A percentile compares a stretch with the other conserved stretches of the same genome.
Conservation (phyloP, 1,284 basidiomycete genomes). For the Salmacisia buchloeana region DNA sequence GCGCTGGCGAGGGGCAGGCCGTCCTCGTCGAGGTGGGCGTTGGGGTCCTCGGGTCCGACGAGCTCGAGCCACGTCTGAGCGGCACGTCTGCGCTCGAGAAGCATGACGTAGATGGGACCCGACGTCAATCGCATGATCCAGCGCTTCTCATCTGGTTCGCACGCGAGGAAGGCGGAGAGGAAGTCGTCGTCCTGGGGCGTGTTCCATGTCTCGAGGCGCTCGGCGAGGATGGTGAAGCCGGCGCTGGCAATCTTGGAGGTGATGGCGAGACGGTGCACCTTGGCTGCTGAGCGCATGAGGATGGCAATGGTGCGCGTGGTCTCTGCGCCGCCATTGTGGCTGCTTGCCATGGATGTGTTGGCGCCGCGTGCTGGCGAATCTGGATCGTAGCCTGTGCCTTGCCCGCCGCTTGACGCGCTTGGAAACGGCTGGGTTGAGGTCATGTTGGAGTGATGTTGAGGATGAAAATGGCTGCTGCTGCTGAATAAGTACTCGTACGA, state of each 20-base stretch:
- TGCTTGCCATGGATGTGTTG: not conserved
- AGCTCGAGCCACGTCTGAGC: conserved; percentile 15
- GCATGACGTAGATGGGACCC: conserved; percentile 17
- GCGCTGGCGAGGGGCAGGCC: conserved; percentile 2
- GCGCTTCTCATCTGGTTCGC: conserved; percentile 21
- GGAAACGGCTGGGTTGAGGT: conserved; percentile 4
- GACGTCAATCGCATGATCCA: conserved; percentile 28
- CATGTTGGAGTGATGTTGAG: not conserved
- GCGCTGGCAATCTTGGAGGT: conserved; percentile 7
- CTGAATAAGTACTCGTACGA: not conserved
- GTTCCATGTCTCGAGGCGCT: conserved; percentile 17
- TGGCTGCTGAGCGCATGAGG: conserved; percentile 16
- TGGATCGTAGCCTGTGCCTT: not conserved
- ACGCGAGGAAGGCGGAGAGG: conserved; percentile 24
- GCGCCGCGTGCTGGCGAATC: not conserved
- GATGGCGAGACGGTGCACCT: conserved; percentile 24
- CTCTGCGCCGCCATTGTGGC: not conserved
- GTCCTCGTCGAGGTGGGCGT: conserved; percentile 8
- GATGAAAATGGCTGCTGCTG: not conserved
- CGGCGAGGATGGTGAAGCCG: conserved; percentile 24
- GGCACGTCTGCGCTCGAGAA: conserved; percentile 19
- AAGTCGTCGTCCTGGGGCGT: conserved; percentile 26
- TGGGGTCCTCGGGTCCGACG: conserved; percentile 9
- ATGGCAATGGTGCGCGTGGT: conserved; percentile 20
- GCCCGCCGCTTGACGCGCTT: too few relatives aligned